Evolutionary conservation across 176 grass and related monocot genomes (phyloP).

Genomic region (Thinopyrum elongatum): DNA sequence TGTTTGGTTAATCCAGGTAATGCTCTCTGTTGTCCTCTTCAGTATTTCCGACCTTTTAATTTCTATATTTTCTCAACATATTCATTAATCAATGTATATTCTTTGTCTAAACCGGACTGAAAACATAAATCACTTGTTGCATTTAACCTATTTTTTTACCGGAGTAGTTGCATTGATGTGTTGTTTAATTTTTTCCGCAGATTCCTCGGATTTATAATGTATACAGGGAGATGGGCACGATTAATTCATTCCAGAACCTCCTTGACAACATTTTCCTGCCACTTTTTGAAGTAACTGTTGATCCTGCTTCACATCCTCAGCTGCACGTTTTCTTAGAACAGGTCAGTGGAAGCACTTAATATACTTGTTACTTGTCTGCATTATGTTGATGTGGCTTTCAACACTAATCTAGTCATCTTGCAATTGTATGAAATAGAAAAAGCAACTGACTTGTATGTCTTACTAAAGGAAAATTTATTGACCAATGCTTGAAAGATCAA

Average conservation of each 20-base stretch:
- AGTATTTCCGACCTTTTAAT: not conserved
- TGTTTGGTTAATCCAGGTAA: constrained; percentile 98
- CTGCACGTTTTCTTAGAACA: constrained; percentile 93
- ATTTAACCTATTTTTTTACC: not conserved
- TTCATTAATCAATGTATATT: not conserved
- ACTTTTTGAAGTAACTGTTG: constrained; percentile 88
- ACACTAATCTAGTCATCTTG: not conserved
- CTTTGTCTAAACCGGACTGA: not conserved
- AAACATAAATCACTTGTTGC: not conserved
- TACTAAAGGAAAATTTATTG: constrained; percentile 1
- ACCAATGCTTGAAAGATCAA: not conserved
- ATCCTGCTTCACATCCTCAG: constrained; percentile 92
- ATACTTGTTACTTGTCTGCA: not conserved
- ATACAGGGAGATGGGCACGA: constrained; percentile 95
- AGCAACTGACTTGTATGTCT: not conserved
- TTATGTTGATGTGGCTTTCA: constrained; percentile 12
- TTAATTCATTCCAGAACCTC: constrained; percentile 91
- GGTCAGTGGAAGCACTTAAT: constrained; percentile 41
- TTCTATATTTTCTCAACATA: not conserved
- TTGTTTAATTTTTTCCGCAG: constrained; percentile 41
- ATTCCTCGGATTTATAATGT: constrained; percentile 95
- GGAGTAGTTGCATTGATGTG: not conserved
- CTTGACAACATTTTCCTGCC: constrained; percentile 97
- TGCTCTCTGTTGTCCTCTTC: not conserved
- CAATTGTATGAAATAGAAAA: not conserved